Base-by-base conservation (phyloP, 1,284 basidiomycete genomes). In the Testicularia cyperi region DNA sequence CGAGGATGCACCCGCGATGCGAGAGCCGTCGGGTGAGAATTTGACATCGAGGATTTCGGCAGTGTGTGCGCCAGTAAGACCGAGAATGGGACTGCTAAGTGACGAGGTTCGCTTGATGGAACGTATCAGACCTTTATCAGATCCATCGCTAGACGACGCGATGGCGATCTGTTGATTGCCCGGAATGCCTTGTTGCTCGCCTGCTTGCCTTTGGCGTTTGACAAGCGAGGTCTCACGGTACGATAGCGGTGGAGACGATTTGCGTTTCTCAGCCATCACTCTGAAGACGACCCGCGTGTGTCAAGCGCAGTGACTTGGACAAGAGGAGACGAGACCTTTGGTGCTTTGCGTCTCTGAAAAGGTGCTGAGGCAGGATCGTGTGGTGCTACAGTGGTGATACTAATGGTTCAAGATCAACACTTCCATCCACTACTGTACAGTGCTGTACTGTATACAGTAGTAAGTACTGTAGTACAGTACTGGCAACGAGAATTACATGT, bases 241-340 rank as follows among this genome's bases (percentile, higher is more conserved):
- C 18, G 60, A 55, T 22, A 57, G 39, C 25, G 57, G 43, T 21
- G 68, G 65, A 1, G 68, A 63, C 25, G 61, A 43, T 43, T 70
- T 72, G 35, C 70, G 70, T 40, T 73, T 74, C 31, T 67, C 68
- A 2, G 68, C 62, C 72, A 72, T n/a, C n/a, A n/a, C n/a, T n/a
- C n/a, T n/a, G n/a, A n/a, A n/a, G n/a, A n/a, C n/a, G n/a, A n/a
- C n/a, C n/a, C n/a, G n/a, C n/a, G n/a, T n/a, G n/a, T n/a, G n/a
- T n/a, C n/a, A n/a, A n/a, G n/a, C n/a, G n/a, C n/a, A n/a, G n/a
- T n/a, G n/a, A n/a, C n/a, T n/a, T n/a, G n/a, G n/a, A n/a, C n/a
- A n/a, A n/a, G n/a, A n/a, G n/a, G n/a, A n/a, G n/a, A n/a, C n/a
- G n/a, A n/a, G n/a, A n/a, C n/a, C n/a, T n/a, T n/a, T n/a, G n/a